Percentiles rank a stretch among this genome's conserved stretches.
phyloP scores from a whole-genome alignment of 768 basidiomycete species.

The Cubamyces sp. region DNA sequence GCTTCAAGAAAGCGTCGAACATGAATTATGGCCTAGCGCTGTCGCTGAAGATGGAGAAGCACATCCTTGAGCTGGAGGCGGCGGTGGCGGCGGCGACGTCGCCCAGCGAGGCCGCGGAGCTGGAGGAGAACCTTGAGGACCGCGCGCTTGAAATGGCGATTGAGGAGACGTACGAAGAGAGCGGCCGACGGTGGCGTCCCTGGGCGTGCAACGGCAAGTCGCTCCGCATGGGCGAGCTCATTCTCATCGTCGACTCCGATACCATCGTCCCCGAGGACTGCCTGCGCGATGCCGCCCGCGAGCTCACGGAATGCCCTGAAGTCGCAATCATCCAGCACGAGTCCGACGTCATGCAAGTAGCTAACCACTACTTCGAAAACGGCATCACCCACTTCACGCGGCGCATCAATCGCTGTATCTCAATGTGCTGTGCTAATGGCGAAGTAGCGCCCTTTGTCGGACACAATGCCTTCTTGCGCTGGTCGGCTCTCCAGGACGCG shows the following conservation, averaged over 20 bases:
- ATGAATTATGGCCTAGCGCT: conserved; percentile 85
- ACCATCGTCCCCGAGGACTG: conserved; percentile 86
- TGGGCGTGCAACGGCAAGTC: conserved; percentile 79
- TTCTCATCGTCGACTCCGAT: conserved; percentile 84
- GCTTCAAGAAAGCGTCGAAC: conserved; percentile 94
- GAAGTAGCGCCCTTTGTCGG: conserved; percentile 86
- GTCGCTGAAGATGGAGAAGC: conserved; percentile 61
- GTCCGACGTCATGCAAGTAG: conserved; percentile 93
- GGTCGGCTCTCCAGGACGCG: conserved; percentile 88
- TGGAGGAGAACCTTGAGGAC: conserved; percentile 66
- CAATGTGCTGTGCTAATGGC: conserved; percentile 79
- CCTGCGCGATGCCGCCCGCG: conserved; percentile 86
- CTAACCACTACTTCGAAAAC: conserved; percentile 88
- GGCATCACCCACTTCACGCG: conserved; percentile 88
- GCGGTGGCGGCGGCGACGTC: conserved; percentile 43
- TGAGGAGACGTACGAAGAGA: conserved; percentile 70
- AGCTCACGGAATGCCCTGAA: conserved; percentile 79
- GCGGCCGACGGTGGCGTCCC: conserved; percentile 62
- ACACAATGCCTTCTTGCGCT: conserved; percentile 88
- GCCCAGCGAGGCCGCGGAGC: conserved; percentile 34
- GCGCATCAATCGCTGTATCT: conserved; percentile 83
- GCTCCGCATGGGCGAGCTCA: conserved; percentile 76
- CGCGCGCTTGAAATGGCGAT: conserved; percentile 72
- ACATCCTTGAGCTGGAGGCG: conserved; percentile 52
- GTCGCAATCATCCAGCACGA: conserved; percentile 92